A percentile compares a stretch with the other conserved stretches of the same genome.
phyloP scores from a whole-genome alignment of 345 rosid genomes.

The Acer saccharum region DNA sequence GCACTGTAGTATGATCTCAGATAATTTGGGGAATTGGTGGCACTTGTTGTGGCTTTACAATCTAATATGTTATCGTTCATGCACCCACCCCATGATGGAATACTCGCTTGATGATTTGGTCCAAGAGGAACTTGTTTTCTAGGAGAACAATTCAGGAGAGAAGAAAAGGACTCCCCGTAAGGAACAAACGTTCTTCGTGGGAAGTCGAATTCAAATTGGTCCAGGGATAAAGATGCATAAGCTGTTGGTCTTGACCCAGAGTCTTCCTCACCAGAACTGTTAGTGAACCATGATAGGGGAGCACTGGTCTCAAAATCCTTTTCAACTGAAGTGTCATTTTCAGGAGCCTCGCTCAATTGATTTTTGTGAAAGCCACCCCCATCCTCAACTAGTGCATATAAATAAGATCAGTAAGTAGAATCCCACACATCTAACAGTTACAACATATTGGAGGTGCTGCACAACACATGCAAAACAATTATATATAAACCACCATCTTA shows the following conservation, averaged over 20 bases:
- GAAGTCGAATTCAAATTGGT: constrained; percentile 30
- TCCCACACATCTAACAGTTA: neutral
- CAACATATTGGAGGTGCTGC: neutral
- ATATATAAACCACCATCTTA: constrained; percentile 17
- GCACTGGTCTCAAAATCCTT: constrained; percentile 35
- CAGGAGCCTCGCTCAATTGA: constrained; percentile 31
- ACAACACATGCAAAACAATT: neutral
- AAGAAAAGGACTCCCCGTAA: constrained; percentile 33
- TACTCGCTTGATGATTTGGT: constrained; percentile 55
- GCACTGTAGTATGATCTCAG: neutral
- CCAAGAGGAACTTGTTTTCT: constrained; percentile 54
- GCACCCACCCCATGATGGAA: constrained; percentile 45
- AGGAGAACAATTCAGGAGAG: constrained; percentile 35
- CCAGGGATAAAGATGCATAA: constrained; percentile 35
- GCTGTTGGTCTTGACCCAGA: constrained; percentile 18
- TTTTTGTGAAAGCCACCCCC: constrained; percentile 26
- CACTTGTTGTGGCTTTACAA: constrained; percentile 11
- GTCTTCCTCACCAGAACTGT: constrained; percentile 39
- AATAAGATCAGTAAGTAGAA: neutral
- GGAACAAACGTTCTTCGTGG: constrained; percentile 34
- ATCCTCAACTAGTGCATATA: constrained; percentile 28
- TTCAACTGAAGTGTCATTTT: constrained; percentile 27
- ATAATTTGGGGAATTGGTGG: constrained; percentile 7
- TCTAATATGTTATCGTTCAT: constrained; percentile 19
- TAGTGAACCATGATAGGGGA: constrained; percentile 31